phyloP scores from a whole-genome alignment of 2,329 filamentous ascomycete species.

The Xylaria sp. region DNA sequence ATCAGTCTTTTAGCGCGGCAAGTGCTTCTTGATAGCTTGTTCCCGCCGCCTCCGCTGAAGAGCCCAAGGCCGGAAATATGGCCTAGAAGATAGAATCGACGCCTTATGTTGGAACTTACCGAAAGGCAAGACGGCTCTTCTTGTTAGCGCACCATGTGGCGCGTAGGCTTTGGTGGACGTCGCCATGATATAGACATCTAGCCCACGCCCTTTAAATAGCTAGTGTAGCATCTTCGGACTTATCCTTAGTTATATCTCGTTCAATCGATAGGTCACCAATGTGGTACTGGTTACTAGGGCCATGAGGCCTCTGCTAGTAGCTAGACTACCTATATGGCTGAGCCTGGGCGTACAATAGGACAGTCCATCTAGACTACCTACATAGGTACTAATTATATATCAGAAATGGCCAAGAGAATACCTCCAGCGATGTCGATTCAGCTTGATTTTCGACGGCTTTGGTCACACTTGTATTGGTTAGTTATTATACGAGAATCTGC shows the following conservation, averaged over 20 bases:
- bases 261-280: not conserved
- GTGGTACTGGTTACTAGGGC: too few species aligned
- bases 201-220: not conserved
- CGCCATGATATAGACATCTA: not conserved
- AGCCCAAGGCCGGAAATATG: not conserved
- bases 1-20: not conserved
- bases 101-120: not conserved
- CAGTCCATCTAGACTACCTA: not conserved
- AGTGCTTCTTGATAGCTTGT: not conserved
- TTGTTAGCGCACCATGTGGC: not conserved
- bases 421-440: not conserved
- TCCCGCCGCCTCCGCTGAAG: too few species aligned
- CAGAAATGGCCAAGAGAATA: not conserved
- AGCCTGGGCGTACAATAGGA: not conserved
- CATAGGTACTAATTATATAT: not conserved
- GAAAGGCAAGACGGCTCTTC: not conserved
- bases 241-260: too few species aligned
- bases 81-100: not conserved
- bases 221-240: not conserved
- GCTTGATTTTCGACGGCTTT: not conserved
- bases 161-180: not conserved
- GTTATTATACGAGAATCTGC: not conserved
- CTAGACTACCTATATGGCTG: not conserved
- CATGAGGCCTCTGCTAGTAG: not conserved
- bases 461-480: not conserved